Evolutionary conservation across 495 filamentous ascomycete species (phyloP).

Genomic region (Podospora bellae-mahoneyi): DNA sequence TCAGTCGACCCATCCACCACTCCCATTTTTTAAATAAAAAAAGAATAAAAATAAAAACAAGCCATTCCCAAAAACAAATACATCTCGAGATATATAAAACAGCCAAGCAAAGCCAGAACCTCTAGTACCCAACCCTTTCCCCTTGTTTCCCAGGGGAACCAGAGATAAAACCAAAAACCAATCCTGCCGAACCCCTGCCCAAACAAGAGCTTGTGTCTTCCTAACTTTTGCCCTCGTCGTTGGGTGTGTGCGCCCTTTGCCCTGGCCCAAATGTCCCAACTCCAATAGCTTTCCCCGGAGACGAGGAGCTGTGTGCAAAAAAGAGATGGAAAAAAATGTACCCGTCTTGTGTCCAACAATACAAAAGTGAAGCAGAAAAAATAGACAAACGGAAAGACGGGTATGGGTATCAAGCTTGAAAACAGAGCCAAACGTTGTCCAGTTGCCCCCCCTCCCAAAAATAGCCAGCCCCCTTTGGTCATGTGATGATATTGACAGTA

Average conservation of each 20-base stretch:
- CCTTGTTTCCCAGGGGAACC: no score
- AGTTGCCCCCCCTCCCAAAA: not conserved
- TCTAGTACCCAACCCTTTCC: no score
- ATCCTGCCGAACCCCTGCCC: no score
- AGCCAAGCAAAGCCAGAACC: no score
- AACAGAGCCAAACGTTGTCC: slow-evolving; percentile 1
- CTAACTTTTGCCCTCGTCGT: not conserved
- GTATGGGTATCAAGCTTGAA: not conserved
- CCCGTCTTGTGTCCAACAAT: not conserved
- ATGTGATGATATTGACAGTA: not conserved
- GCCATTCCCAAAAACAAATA: no score
- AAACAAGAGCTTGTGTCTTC: not conserved
- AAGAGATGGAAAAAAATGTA: not conserved
- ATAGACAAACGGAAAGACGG: not conserved
- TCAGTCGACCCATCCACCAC: no score
- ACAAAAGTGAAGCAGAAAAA: not conserved
- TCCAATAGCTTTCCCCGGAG: not conserved
- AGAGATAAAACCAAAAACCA: no score
- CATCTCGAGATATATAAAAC: no score
- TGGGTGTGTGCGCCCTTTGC: not conserved
- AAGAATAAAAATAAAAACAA: no score
- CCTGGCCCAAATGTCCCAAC: not conserved
- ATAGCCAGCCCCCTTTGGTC: not conserved
- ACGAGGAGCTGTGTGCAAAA: not conserved
- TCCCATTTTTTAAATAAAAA: no score